phyloP scores from a whole-genome alignment of 768 basidiomycete genomes.

The Tricholoma sp. region DNA sequence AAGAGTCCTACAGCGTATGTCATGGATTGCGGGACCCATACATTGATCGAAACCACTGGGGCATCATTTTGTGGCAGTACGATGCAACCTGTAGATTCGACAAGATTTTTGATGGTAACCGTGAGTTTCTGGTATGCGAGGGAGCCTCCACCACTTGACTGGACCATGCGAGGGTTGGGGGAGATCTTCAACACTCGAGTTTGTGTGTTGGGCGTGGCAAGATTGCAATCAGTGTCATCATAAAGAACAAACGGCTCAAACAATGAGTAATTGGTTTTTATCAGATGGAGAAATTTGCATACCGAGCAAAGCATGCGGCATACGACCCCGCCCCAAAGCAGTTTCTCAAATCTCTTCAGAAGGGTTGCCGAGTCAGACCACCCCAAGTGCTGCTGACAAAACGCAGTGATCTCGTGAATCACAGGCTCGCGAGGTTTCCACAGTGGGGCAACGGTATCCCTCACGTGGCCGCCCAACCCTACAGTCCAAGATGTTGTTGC shows the following conservation, averaged over 20 bases:
- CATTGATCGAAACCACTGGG: not conserved
- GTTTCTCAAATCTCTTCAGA: not conserved
- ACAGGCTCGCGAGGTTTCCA: slow-evolving; percentile 7
- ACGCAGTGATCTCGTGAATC: slow-evolving; percentile 3
- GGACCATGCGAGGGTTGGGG: not conserved
- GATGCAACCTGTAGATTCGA: not conserved
- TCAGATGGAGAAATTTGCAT: not conserved
- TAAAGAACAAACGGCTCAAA: not conserved
- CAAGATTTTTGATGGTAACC: not conserved
- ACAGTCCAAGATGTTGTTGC: slow-evolving; percentile 9
- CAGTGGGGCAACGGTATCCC: not conserved
- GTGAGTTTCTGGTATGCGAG: not conserved
- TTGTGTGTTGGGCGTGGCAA: not conserved
- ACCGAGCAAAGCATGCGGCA: slow-evolving; percentile 2
- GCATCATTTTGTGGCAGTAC: not conserved
- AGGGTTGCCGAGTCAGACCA: slow-evolving; percentile 2
- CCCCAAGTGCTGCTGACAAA: slow-evolving; percentile 8
- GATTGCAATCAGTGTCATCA: not conserved
- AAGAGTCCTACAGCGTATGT: not conserved
- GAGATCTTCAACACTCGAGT: not conserved
- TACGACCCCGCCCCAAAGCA: slow-evolving; percentile 1
- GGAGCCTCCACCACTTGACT: not conserved
- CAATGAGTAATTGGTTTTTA: not conserved
- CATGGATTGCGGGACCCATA: not conserved
- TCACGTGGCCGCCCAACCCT: not conserved